Evolutionary conservation across 768 basidiomycete species (phyloP).

Genomic region (Macrolepiota fuliginosa): DNA sequence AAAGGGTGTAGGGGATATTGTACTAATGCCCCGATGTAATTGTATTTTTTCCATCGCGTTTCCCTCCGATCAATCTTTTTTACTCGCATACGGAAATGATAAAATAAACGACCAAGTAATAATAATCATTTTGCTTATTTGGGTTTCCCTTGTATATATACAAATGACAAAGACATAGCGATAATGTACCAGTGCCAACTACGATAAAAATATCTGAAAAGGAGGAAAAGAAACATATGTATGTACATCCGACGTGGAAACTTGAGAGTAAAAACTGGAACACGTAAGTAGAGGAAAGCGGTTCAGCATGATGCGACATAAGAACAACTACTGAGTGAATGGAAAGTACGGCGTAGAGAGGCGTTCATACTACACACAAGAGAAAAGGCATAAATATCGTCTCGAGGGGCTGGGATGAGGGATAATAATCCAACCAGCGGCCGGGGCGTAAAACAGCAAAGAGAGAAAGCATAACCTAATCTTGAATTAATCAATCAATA

Average conservation of each 20-base stretch:
- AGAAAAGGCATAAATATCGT: not conserved
- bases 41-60: not conserved
- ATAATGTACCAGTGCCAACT: constrained; percentile 3
- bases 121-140: not conserved
- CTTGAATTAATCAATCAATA: constrained; percentile 23
- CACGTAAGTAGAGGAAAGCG: not conserved
- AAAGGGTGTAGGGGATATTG: not conserved
- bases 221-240: not conserved
- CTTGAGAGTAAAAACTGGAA: not conserved
- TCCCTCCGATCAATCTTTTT: not conserved
- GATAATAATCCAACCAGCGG: not conserved
- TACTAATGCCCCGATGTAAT: not conserved
- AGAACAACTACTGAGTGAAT: not conserved
- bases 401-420: not conserved
- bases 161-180: not conserved
- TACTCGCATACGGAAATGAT: not conserved
- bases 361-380: not conserved
- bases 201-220: not conserved
- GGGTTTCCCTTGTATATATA: not conserved
- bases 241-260: not conserved
- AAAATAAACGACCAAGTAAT: not conserved
- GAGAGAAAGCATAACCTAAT: not conserved
- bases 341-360: not conserved
- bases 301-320: constrained; percentile 4
- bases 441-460: not conserved